Percentiles rank a stretch among this genome's conserved stretches.
phyloP scores from a whole-genome alignment of 148 eudicot genomes.

The Spergularia bocconei region DNA sequence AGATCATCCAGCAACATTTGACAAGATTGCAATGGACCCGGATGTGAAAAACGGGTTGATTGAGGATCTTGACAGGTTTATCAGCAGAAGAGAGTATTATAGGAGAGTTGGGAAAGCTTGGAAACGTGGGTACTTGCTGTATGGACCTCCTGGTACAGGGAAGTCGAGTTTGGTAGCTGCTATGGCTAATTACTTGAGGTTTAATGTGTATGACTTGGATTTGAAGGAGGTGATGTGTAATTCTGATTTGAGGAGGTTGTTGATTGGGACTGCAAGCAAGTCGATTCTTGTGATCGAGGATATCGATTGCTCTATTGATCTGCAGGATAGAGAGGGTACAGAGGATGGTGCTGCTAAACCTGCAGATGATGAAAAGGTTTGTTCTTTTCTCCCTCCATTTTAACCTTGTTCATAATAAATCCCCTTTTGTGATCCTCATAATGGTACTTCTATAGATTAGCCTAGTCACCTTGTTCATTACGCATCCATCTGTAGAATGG shows the following conservation, averaged over 20 bases:
- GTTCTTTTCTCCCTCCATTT: neutral
- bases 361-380: constrained; percentile 32
- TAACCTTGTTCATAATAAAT: too few relatives aligned
- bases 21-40: constrained; percentile 37
- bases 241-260: constrained; percentile 32
- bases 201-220: constrained; percentile 41
- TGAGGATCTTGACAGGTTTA: constrained; percentile 37
- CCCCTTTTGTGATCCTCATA: too few relatives aligned
- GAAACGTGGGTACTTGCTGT: constrained; percentile 43
- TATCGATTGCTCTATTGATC: constrained; percentile 26
- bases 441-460: too few relatives aligned
- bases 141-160: constrained; percentile 47
- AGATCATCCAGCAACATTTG: constrained; percentile 40
- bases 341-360: constrained; percentile 18
- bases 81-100: constrained; percentile 37
- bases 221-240: constrained; percentile 32
- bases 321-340: constrained; percentile 23
- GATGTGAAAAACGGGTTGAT: constrained; percentile 26
- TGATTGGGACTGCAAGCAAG: constrained; percentile 35
- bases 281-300: constrained; percentile 40
- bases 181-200: constrained; percentile 46
- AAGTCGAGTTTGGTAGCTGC: constrained; percentile 46
- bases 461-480: too few relatives aligned
- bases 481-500: too few relatives aligned
- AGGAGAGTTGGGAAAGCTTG: constrained; percentile 44